Evolutionary conservation across 306 rosid genomes (phyloP).

Genomic region (Morella rubra): DNA sequence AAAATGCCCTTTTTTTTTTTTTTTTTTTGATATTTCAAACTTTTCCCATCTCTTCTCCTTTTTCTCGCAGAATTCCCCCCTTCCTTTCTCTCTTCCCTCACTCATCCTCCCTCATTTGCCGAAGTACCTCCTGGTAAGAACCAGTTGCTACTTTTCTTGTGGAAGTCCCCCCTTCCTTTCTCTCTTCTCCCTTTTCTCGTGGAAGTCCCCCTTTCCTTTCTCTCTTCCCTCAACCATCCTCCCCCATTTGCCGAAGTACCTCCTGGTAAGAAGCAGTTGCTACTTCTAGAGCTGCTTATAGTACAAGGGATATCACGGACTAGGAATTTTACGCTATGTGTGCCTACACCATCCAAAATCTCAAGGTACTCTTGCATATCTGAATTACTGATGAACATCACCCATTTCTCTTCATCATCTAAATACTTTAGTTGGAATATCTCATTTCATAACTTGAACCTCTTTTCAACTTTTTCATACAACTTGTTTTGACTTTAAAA

Average conservation of each 20-base stretch:
- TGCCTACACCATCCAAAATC: slow-evolving; percentile 58
- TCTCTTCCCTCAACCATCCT: too few species aligned
- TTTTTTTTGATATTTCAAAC: too few species aligned
- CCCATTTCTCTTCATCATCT: slow-evolving; percentile 92
- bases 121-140: slow-evolving; percentile 46
- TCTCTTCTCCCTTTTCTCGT: too few species aligned
- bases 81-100: too few species aligned
- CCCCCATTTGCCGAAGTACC: too few species aligned
- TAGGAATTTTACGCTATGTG: slow-evolving; percentile 50
- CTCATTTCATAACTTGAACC: slow-evolving; percentile 68
- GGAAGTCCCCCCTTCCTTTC: too few species aligned
- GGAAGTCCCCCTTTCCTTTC: too few species aligned
- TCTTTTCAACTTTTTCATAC: slow-evolving; percentile 62
- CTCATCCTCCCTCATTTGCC: too few species aligned
- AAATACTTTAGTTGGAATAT: slow-evolving; percentile 72
- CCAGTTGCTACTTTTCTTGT: slow-evolving; percentile 54
- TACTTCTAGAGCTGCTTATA: slow-evolving; percentile 58
- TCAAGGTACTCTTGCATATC: slow-evolving; percentile 80
- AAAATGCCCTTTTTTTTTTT: too few species aligned
- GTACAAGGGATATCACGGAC: slow-evolving; percentile 56
- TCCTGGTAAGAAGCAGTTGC: slow-evolving; percentile 48
- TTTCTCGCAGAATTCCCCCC: too few species aligned
- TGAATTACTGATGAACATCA: slow-evolving; percentile 62
- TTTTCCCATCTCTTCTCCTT: too few species aligned
- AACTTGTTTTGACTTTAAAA: slow-evolving; percentile 36